Conservation (phyloP, 192 early-diverging fungal species). For the Backusella tuberculispora region DNA sequence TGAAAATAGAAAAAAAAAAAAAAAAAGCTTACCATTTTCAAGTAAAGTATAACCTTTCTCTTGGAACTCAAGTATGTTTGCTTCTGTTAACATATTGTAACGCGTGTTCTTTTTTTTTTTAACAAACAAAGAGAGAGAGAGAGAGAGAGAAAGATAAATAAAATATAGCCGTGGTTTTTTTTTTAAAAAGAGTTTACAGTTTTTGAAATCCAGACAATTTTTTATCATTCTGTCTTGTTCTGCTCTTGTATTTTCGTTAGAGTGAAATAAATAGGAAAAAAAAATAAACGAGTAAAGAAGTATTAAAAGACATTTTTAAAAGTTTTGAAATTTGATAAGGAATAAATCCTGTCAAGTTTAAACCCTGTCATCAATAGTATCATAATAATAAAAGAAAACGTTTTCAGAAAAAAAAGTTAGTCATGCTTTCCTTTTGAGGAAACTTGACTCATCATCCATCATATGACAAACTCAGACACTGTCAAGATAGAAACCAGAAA, state of each 20-base stretch:
- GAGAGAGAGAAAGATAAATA: neutral
- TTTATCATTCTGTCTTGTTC: no score
- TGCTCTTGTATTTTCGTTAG: no score
- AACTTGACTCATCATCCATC: constrained; percentile 12
- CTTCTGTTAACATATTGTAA: constrained; percentile 10
- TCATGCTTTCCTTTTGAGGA: neutral
- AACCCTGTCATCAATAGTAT: neutral
- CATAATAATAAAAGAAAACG: neutral
- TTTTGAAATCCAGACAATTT: no score
- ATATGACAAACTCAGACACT: constrained; percentile 1
- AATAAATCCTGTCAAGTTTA: neutral
- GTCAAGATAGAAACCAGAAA: neutral
- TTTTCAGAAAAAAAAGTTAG: neutral
- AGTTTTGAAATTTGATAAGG: no score
- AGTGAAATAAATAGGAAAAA: no score
- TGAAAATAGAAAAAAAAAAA: neutral
- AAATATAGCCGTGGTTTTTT: no score
- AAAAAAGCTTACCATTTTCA: constrained; percentile 6
- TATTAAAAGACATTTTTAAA: no score
- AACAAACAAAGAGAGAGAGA: neutral
- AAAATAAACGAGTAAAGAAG: no score
- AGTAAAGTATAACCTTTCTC: constrained; percentile 2
- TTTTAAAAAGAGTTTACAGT: no score
- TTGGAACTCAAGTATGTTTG: neutral
- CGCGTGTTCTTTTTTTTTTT: no score